Conservation (phyloP, 2,329 filamentous ascomycete genomes). For the Macrophomina pseudophaseolina region DNA sequence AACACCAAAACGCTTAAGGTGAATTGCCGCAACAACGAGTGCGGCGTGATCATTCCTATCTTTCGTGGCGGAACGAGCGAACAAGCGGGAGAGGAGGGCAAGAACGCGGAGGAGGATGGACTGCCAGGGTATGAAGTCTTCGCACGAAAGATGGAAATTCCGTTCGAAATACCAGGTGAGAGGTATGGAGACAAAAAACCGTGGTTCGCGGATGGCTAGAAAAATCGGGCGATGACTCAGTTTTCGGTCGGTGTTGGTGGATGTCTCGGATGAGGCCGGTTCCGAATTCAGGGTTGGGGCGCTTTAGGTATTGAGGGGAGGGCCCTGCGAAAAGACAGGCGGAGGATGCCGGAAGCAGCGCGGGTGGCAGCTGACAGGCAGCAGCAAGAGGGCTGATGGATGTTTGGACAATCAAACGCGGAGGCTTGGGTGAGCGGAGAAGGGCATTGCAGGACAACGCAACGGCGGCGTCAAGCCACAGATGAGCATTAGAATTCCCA, state of each 20-base stretch:
- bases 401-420: neutral
- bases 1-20: slow-evolving; percentile 72
- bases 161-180: slow-evolving; percentile 66
- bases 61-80: slow-evolving; percentile 14
- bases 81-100: slow-evolving; percentile 26
- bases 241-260: neutral
- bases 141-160: slow-evolving; percentile 62
- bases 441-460: neutral
- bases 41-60: slow-evolving; percentile 79
- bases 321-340: neutral
- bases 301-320: neutral
- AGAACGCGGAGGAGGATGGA: slow-evolving; percentile 28
- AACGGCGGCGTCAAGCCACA: neutral
- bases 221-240: neutral
- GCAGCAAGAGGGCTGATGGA: neutral
- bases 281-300: slow-evolving; percentile 5
- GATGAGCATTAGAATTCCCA: neutral
- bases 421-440: neutral
- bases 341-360: neutral
- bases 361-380: neutral
- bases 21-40: slow-evolving; percentile 93
- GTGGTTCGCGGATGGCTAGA: slow-evolving; percentile 44
- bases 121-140: slow-evolving; percentile 56
- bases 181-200: slow-evolving; percentile 53
- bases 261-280: slow-evolving; percentile 5